These are phyloP conservation scores for Coprinopsis strossmayeri DNA, from an alignment of 768 basidiomycete genomes.

Conservation along the genomic window DNA sequence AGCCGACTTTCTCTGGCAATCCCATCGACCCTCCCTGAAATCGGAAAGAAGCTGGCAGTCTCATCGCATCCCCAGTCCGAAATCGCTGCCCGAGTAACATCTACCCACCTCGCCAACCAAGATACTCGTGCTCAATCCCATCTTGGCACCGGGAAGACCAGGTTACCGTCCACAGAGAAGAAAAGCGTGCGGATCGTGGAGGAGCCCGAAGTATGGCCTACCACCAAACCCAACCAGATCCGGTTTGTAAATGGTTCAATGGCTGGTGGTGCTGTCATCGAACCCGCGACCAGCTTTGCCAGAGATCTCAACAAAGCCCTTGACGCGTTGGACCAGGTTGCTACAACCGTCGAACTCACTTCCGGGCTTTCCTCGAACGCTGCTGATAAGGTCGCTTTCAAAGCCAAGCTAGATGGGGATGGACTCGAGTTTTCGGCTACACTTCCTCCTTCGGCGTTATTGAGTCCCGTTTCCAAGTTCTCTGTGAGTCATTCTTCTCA, in stretches of 20 bases:
- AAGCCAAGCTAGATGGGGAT: neutral
- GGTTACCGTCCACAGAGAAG: neutral
- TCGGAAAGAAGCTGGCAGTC: neutral
- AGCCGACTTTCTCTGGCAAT: neutral
- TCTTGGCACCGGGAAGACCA: neutral
- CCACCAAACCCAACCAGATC: neutral
- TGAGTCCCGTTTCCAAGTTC: slow-evolving; percentile 5
- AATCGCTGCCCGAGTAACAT: neutral
- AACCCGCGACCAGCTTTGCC: neutral
- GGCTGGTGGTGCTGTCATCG: neutral
- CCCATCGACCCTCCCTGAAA: neutral
- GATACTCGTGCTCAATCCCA: neutral
- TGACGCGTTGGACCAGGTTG: neutral
- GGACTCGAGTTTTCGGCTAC: neutral
- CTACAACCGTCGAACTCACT: neutral
- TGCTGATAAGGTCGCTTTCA: neutral
- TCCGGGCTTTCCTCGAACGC: neutral
- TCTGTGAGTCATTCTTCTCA: neutral
- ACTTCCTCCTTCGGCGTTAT: neutral
- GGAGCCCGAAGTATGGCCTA: neutral
- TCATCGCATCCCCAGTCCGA: neutral
- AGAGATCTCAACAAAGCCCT: neutral
- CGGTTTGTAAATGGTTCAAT: neutral
- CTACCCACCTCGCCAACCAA: neutral
- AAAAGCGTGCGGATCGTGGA: slow-evolving; percentile 4